Conservation (phyloP, 192 early-diverging fungal genomes). For the Pilaira anomala region DNA sequence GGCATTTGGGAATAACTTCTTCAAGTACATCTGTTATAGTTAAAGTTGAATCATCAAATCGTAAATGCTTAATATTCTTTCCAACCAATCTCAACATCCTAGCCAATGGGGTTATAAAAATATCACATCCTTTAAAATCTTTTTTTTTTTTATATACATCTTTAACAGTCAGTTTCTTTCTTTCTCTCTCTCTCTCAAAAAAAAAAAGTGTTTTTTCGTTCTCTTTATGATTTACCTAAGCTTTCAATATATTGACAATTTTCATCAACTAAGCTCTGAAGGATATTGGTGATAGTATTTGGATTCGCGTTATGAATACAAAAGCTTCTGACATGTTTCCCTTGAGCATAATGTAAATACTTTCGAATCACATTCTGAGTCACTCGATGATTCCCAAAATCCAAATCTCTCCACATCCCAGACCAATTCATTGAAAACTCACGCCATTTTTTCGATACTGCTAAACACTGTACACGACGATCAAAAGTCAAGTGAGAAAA, state of each 20-base stretch:
- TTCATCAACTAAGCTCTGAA: not conserved
- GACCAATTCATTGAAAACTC: slow-evolving; percentile 10
- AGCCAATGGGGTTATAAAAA: not conserved
- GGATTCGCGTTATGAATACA: not conserved
- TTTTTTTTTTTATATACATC: too few species aligned
- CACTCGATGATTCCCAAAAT: slow-evolving; percentile 1
- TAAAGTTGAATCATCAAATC: not conserved
- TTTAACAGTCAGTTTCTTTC: not conserved
- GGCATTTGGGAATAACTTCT: not conserved
- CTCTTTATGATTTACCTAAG: not conserved
- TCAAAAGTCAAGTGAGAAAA: slow-evolving; percentile 9
- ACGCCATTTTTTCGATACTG: slow-evolving; percentile 12
- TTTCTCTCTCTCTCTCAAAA: too few species aligned
- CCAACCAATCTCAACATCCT: slow-evolving; percentile 8
- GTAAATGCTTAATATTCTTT: slow-evolving; percentile 6
- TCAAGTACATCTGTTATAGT: not conserved
- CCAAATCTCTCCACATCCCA: slow-evolving; percentile 17
- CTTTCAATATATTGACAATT: slow-evolving; percentile 14
- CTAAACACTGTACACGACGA: slow-evolving; percentile 2
- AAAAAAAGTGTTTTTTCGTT: not conserved
- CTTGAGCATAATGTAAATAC: slow-evolving; percentile 7
- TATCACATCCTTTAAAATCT: slow-evolving; percentile 5
- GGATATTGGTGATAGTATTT: not conserved
- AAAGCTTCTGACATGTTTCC: slow-evolving; percentile 2
- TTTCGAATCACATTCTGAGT: not conserved